A percentile compares a stretch with the other conserved stretches of the same genome.
phyloP scores from a whole-genome alignment of 345 rosid species.

The Populus deltoides region DNA sequence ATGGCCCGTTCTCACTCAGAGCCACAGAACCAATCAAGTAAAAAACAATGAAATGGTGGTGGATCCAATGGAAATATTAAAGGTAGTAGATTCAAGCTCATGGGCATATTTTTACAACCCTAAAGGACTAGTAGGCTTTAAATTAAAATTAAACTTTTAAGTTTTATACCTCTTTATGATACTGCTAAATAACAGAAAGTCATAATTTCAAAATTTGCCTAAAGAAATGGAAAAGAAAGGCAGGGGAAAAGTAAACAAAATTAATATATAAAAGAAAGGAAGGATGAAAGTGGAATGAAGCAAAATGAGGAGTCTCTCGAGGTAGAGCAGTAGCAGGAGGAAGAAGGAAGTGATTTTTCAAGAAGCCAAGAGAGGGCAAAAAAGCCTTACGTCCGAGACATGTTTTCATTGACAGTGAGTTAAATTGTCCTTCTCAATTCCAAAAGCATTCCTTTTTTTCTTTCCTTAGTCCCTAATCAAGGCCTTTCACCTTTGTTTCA shows the following conservation, averaged over 20 bases:
- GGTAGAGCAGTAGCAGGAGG: not conserved
- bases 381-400: conserved; percentile 22
- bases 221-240: conserved; percentile 11
- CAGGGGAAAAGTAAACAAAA: not conserved
- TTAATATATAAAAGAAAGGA: not conserved
- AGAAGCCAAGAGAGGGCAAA: not conserved
- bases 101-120: not conserved
- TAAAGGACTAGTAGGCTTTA: not conserved
- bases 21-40: conserved; percentile 2
- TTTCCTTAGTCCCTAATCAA: conserved; percentile 22
- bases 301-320: conserved; percentile 16
- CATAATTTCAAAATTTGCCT: conserved; percentile 1
- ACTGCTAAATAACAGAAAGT: conserved; percentile 1
- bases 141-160: not conserved
- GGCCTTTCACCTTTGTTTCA: conserved; percentile 22
- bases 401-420: conserved; percentile 22
- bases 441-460: conserved; percentile 32
- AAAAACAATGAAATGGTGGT: conserved; percentile 11
- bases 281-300: not conserved
- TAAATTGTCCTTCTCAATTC: conserved; percentile 26
- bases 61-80: conserved; percentile 18
- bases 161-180: not conserved
- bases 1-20: not conserved
- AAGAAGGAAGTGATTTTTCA: not conserved
- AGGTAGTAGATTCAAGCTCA: not conserved